A percentile compares a stretch with the other conserved stretches of the same genome.
Evolutionary conservation across 306 rosid genomes (phyloP).

Genomic region (Ceratonia siliqua): DNA sequence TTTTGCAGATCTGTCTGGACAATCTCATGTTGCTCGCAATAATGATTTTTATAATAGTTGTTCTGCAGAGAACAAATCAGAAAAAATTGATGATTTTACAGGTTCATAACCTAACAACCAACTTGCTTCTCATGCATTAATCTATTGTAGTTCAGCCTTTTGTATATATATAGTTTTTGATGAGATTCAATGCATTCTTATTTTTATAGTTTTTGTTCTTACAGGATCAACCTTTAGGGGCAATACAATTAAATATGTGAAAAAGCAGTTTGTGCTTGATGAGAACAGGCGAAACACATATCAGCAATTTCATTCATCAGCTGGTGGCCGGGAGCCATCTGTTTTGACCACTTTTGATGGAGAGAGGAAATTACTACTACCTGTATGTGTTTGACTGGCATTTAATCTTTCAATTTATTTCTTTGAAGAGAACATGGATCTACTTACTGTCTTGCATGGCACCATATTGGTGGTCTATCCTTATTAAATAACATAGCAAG

Average conservation of each 20-base stretch:
- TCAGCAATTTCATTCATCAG: constrained; percentile 37
- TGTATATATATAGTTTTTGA: not conserved
- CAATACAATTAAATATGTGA: constrained; percentile 46
- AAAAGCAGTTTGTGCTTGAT: constrained; percentile 48
- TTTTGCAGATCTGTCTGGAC: constrained; percentile 47
- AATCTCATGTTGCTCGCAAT: constrained; percentile 43
- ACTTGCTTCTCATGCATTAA: not conserved
- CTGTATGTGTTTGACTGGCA: constrained; percentile 47
- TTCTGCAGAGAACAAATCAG: constrained; percentile 50
- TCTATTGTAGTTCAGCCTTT: constrained; percentile 2
- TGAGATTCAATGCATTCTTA: not conserved
- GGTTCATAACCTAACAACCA: constrained; percentile 37
- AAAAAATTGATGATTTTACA: constrained; percentile 53
- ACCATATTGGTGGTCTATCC: not conserved
- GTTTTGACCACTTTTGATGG: constrained; percentile 58
- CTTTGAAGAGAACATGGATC: not conserved
- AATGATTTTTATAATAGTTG: constrained; percentile 46
- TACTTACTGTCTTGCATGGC: not conserved
- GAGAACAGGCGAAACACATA: constrained; percentile 66
- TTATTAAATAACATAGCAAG: not conserved
- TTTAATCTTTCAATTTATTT: constrained; percentile 2
- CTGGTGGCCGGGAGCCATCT: constrained; percentile 48
- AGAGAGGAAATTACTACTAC: constrained; percentile 57
- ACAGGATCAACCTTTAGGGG: constrained; percentile 48
- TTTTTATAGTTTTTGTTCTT: not conserved